Evolutionary conservation across 495 filamentous ascomycete species (phyloP).

Genomic region (Emericellopsis terricola): DNA sequence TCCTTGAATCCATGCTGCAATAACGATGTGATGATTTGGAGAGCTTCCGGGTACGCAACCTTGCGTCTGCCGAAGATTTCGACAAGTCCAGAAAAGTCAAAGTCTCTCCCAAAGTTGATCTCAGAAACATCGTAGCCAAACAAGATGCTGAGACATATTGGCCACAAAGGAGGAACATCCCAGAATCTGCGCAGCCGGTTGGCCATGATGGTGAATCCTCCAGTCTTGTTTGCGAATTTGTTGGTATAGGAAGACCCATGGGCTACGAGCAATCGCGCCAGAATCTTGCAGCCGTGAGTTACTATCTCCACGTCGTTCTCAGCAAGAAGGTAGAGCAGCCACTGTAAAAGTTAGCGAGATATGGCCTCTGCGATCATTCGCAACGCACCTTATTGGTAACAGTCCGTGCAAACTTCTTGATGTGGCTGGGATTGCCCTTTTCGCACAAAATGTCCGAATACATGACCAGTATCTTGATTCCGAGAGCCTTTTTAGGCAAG

Average conservation of each 20-base stretch:
- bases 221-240: conserved; percentile 71
- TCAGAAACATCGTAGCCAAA: conserved; percentile 67
- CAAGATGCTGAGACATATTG: conserved; percentile 73
- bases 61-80: conserved; percentile 49
- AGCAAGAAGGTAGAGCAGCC: conserved; percentile 84
- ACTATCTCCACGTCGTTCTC: conserved; percentile 76
- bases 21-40: conserved; percentile 75
- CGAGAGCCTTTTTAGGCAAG: conserved; percentile 43
- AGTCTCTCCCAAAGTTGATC: conserved; percentile 51
- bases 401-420: conserved; percentile 80
- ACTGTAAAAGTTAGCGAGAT: conserved; percentile 30
- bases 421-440: conserved; percentile 41
- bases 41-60: conserved; percentile 58
- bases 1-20: conserved; percentile 61
- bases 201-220: conserved; percentile 72
- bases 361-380: not conserved
- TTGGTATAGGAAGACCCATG: conserved; percentile 63
- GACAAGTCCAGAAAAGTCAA: conserved; percentile 54
- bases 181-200: conserved; percentile 74
- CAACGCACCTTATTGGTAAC: conserved; percentile 85
- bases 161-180: conserved; percentile 72
- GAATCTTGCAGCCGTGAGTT: conserved; percentile 62
- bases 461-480: conserved; percentile 59
- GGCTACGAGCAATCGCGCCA: conserved; percentile 66
- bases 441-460: conserved; percentile 73